Conservation (phyloP, 768 basidiomycete genomes). For the Naganishia kalamii region DNA sequence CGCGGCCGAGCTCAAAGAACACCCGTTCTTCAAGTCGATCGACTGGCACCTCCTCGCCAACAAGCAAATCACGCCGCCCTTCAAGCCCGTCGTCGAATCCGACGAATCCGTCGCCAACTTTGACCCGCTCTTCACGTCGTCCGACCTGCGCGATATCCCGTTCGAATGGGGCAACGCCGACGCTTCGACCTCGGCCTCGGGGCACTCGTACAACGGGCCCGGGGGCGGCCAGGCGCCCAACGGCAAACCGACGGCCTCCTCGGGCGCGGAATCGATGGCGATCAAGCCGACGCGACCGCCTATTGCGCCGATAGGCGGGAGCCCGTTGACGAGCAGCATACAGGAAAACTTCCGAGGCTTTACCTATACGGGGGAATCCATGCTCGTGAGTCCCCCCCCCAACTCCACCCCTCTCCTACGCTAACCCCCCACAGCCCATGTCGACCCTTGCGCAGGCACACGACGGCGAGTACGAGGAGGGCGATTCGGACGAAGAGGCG, state of each 20-base stretch:
- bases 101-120: slow-evolving; percentile 98
- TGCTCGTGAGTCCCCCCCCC: slow-evolving; percentile 37
- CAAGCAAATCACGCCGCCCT: slow-evolving; percentile 91
- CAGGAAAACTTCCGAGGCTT: slow-evolving; percentile 97
- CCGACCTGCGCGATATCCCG: slow-evolving; percentile 73
- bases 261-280: slow-evolving; percentile 27
- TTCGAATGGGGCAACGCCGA: slow-evolving; percentile 48
- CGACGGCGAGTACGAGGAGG: slow-evolving; percentile 33
- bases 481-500: slow-evolving; percentile 48
- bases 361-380: slow-evolving; percentile 52
- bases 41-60: slow-evolving; percentile 79
- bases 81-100: slow-evolving; percentile 94
- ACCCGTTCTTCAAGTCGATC: slow-evolving; percentile 83
- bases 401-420: not conserved
- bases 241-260: slow-evolving; percentile 14
- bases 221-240: slow-evolving; percentile 35
- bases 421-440: slow-evolving; percentile 26
- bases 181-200: slow-evolving; percentile 30
- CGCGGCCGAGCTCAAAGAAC: slow-evolving; percentile 88
- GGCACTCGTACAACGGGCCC: slow-evolving; percentile 43
- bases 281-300: slow-evolving; percentile 39
- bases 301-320: slow-evolving; percentile 47
- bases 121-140: slow-evolving; percentile 92
- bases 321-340: slow-evolving; percentile 79
- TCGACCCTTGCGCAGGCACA: slow-evolving; percentile 33